phyloP scores from a whole-genome alignment of 768 basidiomycete species.

The Agaricus blazei region DNA sequence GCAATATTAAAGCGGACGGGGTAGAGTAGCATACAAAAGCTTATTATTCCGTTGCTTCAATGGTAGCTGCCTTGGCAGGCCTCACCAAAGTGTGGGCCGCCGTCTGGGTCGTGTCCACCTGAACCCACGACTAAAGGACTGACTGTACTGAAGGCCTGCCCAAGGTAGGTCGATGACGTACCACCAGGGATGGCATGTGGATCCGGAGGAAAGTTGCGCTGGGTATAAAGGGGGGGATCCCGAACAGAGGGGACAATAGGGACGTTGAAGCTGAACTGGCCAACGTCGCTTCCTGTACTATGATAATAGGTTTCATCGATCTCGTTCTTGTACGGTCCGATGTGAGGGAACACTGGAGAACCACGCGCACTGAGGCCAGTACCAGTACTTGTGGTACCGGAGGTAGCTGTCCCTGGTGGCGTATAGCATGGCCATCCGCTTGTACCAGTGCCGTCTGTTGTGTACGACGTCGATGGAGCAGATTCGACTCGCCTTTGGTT shows the following conservation, averaged over 20 bases:
- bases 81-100: conserved; percentile 41
- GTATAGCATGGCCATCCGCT: conserved; percentile 60
- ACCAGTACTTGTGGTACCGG: conserved; percentile 40
- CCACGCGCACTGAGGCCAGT: conserved; percentile 35
- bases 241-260: conserved; percentile 25
- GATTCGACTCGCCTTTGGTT: conserved; percentile 42
- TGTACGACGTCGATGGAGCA: conserved; percentile 46
- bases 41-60: conserved; percentile 13
- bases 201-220: conserved; percentile 21
- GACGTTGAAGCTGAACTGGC: conserved; percentile 47
- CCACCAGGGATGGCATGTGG: conserved; percentile 19
- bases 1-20: not conserved
- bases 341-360: conserved; percentile 37
- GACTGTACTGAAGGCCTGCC: conserved; percentile 16
- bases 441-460: conserved; percentile 40
- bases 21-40: not conserved
- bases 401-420: conserved; percentile 53
- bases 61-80: conserved; percentile 33
- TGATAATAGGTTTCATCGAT: conserved; percentile 37
- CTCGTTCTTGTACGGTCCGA: conserved; percentile 31
- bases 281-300: conserved; percentile 34
- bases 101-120: conserved; percentile 29
- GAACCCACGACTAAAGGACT: conserved; percentile 25
- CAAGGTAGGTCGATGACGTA: conserved; percentile 6
- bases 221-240: conserved; percentile 25